Evolutionary conservation across 257 asterid genomes (phyloP).

Genomic region (Handroanthus guayacan): DNA sequence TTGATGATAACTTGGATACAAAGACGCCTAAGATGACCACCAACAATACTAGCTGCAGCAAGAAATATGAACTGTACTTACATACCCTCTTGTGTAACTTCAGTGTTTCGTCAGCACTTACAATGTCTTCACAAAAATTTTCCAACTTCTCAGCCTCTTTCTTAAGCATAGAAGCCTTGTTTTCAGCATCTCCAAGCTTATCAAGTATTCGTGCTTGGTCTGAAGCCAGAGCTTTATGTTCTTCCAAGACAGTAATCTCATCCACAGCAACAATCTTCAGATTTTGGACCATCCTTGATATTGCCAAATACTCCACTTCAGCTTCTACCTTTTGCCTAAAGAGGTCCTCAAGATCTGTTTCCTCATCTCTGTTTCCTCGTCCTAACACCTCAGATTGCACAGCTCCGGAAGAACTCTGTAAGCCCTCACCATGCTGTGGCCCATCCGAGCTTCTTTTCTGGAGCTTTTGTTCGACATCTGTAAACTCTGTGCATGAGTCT

Average conservation of each 20-base stretch:
- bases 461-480: conserved; percentile 27
- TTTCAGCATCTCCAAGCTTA: conserved; percentile 55
- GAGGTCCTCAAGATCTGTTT: conserved; percentile 60
- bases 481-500: conserved; percentile 33
- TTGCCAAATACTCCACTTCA: conserved; percentile 65
- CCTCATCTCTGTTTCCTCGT: conserved; percentile 37
- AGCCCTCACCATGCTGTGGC: conserved; percentile 33
- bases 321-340: conserved; percentile 77
- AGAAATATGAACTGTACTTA: conserved; percentile 59
- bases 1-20: conserved; percentile 46
- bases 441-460: conserved; percentile 39
- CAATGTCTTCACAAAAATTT: conserved; percentile 50
- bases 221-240: conserved; percentile 51
- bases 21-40: conserved; percentile 42
- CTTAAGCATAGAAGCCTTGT: conserved; percentile 57
- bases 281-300: conserved; percentile 55
- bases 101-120: conserved; percentile 46
- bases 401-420: conserved; percentile 31
- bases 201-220: conserved; percentile 55
- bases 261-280: conserved; percentile 51
- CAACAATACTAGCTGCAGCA: conserved; percentile 62
- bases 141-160: conserved; percentile 56
- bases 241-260: conserved; percentile 61
- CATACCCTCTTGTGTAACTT: conserved; percentile 54
- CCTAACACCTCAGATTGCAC: conserved; percentile 48